Percentiles rank a stretch among this genome's conserved stretches.
These are phyloP conservation scores for Cryptosporidium sp. DNA, from an alignment of 169 alveolate species.

Conservation along the genomic window DNA sequence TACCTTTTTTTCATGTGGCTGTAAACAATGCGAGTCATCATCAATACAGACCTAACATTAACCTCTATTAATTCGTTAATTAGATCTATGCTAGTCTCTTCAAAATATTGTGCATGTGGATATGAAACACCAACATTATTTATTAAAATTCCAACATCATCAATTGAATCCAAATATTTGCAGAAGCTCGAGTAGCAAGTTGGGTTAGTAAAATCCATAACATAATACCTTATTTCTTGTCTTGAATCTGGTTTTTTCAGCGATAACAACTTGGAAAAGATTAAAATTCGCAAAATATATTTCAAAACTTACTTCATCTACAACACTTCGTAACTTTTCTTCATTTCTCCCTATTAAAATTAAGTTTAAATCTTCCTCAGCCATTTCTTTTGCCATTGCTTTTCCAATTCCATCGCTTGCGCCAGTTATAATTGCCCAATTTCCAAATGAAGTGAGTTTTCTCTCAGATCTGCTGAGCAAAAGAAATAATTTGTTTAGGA, in stretches of 20 bases:
- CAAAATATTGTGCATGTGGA: slow-evolving; percentile 80
- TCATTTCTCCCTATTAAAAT: slow-evolving; percentile 66
- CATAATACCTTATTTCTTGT: slow-evolving; percentile 38
- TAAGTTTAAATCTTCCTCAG: slow-evolving; percentile 75
- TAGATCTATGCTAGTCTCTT: slow-evolving; percentile 77
- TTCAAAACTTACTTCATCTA: slow-evolving; percentile 34
- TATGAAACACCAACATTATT: slow-evolving; percentile 83
- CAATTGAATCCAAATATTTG: background rate
- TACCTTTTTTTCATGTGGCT: slow-evolving; percentile 67
- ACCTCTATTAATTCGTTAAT: slow-evolving; percentile 79
- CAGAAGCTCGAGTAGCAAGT: slow-evolving; percentile 2
- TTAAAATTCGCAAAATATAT: background rate
- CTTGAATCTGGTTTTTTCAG: slow-evolving; percentile 6
- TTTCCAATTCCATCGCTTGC: slow-evolving; percentile 88
- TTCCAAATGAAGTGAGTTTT: slow-evolving; percentile 77
- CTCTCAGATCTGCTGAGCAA: background rate
- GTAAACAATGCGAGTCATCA: slow-evolving; percentile 78
- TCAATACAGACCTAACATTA: slow-evolving; percentile 76
- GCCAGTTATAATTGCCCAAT: slow-evolving; percentile 85
- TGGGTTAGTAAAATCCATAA: slow-evolving; percentile 51
- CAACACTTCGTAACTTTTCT: slow-evolving; percentile 41
- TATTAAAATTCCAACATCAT: slow-evolving; percentile 79
- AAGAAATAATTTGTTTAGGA: background rate
- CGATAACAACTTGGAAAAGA: background rate
- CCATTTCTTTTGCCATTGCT: slow-evolving; percentile 81